Evolutionary conservation across 202 grass and related monocot genomes (phyloP), one percentile per base, ranked within the genome.

Genomic region (Zizania palustris): DNA sequence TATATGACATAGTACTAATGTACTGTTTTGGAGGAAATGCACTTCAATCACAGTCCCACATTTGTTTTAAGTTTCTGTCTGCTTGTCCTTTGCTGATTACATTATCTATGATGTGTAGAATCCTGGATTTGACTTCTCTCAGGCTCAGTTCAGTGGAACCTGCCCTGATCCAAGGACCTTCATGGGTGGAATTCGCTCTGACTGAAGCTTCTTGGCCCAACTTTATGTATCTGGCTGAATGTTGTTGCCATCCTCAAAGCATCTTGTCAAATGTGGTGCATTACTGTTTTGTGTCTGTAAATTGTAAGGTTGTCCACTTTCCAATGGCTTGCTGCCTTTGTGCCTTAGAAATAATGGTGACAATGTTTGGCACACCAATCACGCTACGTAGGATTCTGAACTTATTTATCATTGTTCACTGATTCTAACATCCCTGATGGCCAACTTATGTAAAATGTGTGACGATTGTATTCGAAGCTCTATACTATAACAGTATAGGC

Each of bases 101-200:
- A 7, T 12, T 42, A 34, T 53, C 35, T 61, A 50, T 65, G 35
- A 86, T 80, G 41, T 88, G 72, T 76, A 95, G 96, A 98, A 98
- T 64, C 96, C 87, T 37, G 96, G 91, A 39, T 98, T 98, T 20
- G 96, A 98, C 44, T 98, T 98, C 60, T 98, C 91, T 3, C 89
- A 95, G 58, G 96, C 96, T 28, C 96, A 95, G 62, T 98, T 98
- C 72, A 88, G 53, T 57, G 91, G 96, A 68, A 88, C 33, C 57
- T 98, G 96, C 80, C 96, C 96, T 73, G 96, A 98, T 20, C 96
- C 91, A 48, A 92, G 91, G 80, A 95, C 85, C 45, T 98, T 98
- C 87, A 95, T 98, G 96, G 91, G 91, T 12, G 96, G 91, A 19
- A 87, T 92, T 18, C 83, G 80, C 67, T 83, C 68, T 0, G 87